These are phyloP conservation scores for Saccharomyces hybrid DNA, from an alignment of 1,139 yeast genomes.

Conservation along the genomic window DNA sequence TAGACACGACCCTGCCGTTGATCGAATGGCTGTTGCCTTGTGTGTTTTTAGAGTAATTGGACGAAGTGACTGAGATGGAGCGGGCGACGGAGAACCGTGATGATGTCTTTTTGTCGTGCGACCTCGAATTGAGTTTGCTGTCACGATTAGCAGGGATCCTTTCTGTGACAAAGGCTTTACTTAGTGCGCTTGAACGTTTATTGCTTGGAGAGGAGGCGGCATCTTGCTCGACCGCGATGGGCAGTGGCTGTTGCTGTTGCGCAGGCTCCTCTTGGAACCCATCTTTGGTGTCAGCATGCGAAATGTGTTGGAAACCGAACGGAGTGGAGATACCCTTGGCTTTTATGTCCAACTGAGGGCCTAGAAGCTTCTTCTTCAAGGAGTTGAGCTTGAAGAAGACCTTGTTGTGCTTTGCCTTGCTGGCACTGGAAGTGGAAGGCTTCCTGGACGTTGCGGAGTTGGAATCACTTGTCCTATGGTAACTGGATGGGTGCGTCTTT, in stretches of 20 bases:
- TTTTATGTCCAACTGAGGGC: slow-evolving; percentile 6
- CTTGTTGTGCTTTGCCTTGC: slow-evolving; percentile 8
- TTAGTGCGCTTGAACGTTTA: slow-evolving; percentile 6
- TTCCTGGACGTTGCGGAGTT: slow-evolving; percentile 2
- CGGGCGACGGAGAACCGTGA: slow-evolving; percentile 13
- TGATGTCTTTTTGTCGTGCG: slow-evolving; percentile 7
- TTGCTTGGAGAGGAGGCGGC: background rate
- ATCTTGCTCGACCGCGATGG: background rate
- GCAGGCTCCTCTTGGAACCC: background rate
- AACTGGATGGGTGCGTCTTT: slow-evolving; percentile 17
- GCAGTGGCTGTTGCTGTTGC: background rate
- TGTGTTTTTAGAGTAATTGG: slow-evolving; percentile 17
- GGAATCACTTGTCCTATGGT: slow-evolving; percentile 3
- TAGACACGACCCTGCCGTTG: slow-evolving; percentile 23
- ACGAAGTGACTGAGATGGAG: slow-evolving; percentile 19
- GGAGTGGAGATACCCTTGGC: slow-evolving; percentile 21
- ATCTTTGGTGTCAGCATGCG: slow-evolving; percentile 23
- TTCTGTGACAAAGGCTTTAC: slow-evolving; percentile 27
- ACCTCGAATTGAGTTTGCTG: background rate
- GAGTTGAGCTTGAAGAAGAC: background rate
- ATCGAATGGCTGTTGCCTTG: slow-evolving; percentile 6
- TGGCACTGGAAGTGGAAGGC: slow-evolving; percentile 3
- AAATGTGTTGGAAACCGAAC: slow-evolving; percentile 28
- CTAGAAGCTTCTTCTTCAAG: slow-evolving; percentile 1
- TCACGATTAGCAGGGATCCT: slow-evolving; percentile 9